These are phyloP conservation scores for Phyllosticta capitalensis DNA, from an alignment of 2,329 filamentous ascomycete species.

Conservation along the genomic window DNA sequence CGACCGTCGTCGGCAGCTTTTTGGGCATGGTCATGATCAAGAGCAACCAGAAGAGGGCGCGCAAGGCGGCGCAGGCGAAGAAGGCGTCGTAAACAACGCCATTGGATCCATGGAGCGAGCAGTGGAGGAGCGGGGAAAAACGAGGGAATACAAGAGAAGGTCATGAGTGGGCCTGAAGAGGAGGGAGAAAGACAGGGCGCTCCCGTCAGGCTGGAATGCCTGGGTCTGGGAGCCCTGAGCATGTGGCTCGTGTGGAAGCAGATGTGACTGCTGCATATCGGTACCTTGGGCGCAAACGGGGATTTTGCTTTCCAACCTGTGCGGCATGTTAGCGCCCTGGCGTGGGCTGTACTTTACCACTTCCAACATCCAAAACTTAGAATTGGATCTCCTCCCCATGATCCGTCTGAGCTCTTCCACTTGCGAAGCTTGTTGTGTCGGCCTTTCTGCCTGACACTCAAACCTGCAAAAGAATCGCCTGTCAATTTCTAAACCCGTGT, in stretches of 20 bases:
- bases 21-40: slow-evolving; percentile 96
- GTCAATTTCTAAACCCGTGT: neutral
- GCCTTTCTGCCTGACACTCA: neutral
- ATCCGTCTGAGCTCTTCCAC: neutral
- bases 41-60: slow-evolving; percentile 95
- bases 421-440: neutral
- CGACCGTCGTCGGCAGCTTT: slow-evolving; percentile 91
- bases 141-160: neutral
- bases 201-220: neutral
- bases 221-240: neutral
- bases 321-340: neutral
- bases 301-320: neutral
- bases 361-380: too few species aligned
- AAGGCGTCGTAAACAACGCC: slow-evolving; percentile 46
- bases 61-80: slow-evolving; percentile 87
- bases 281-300: neutral
- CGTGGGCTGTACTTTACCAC: neutral
- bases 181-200: neutral
- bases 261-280: neutral
- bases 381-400: too few species aligned
- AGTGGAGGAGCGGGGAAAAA: neutral
- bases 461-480: neutral
- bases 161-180: neutral
- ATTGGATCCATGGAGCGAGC: neutral
- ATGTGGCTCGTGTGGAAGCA: neutral